Evolutionary conservation across 1,284 basidiomycete genomes (phyloP).

Genomic region (Cutaneotrichosporon daszewskae): DNA sequence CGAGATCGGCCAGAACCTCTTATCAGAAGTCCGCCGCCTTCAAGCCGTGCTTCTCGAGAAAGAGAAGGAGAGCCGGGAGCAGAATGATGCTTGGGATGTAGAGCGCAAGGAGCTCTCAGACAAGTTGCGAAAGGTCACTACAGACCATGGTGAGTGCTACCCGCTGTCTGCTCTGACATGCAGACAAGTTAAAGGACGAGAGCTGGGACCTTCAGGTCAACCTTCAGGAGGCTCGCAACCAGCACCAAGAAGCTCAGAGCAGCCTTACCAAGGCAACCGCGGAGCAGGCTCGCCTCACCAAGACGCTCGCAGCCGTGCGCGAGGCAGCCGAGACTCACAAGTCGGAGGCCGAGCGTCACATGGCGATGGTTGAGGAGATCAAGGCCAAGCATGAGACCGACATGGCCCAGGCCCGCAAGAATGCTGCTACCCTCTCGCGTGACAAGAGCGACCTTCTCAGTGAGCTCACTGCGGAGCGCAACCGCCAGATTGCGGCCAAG

Average conservation of each 20-base stretch:
- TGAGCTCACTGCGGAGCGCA: conserved; percentile 66
- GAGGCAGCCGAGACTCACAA: conserved; percentile 79
- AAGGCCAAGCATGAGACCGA: conserved; percentile 87
- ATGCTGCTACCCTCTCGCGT: conserved; percentile 76
- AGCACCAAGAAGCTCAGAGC: conserved; percentile 63
- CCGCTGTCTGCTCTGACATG: not conserved
- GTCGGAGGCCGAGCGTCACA: conserved; percentile 73
- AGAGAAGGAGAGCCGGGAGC: conserved; percentile 64
- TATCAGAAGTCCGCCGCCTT: conserved; percentile 80
- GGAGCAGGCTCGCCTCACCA: conserved; percentile 75
- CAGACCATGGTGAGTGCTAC: conserved; percentile 56
- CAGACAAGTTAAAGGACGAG: conserved; percentile 84
- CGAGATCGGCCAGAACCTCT: conserved; percentile 83
- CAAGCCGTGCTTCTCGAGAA: conserved; percentile 79
- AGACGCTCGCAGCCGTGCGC: conserved; percentile 64
- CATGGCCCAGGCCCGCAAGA: conserved; percentile 79
- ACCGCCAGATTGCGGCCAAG: conserved; percentile 31
- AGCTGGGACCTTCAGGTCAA: conserved; percentile 97
- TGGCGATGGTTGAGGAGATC: conserved; percentile 62
- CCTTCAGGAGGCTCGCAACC: conserved; percentile 75
- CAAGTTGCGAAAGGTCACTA: too few species aligned
- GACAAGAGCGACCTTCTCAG: conserved; percentile 88
- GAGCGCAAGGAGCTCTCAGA: conserved; percentile 73
- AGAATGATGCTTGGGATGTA: conserved; percentile 63
- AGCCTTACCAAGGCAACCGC: conserved; percentile 65